Base-by-base conservation (phyloP, 225 moss, liverwort and hornwort genomes). In the Asterella californica region DNA sequence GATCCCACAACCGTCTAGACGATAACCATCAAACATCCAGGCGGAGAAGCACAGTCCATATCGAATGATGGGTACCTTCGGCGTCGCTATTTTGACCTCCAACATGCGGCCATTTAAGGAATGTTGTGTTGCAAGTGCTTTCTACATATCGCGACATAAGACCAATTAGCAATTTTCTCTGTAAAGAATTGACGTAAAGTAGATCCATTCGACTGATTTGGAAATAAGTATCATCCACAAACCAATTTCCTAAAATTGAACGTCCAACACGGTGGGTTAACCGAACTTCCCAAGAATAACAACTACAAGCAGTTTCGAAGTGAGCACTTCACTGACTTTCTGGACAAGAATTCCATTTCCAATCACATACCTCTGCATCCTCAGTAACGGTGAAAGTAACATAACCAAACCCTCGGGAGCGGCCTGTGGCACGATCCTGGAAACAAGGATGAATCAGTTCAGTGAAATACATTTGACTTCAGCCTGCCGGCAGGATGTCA, bases 41-140 rank as follows among this genome's bases (percentile, higher is more conserved):
- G 42, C 3, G 42, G 7, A 42, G 42, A 27, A 25, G 9, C 19
- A 27, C 33, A 2, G 32, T 30, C 57, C 6, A 19, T 57, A 0
- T 19, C 14, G 57, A 57, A 57, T 57, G 22, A 57, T 57, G 2
- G 5, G 19, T 81, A 95, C 95, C 95, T 93, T 95, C 0, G 95
- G 95, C 24, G 95, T 95, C 75, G 95, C 95, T 81, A 95, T 82
- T 87, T 95, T 95, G 81, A 95, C 95, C 82, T 95, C 95, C 86
- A 95, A 79, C 93, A 93, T 93, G 76, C 95, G 88, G 80, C 95
- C 95, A 89, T 93, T 95, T 24, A 95, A 69, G 46, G 91, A 92
- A 80, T 95, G 95, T 78, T 93, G 93, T 0, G 92, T 92, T 73
- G 95, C 88, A 62, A 91, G 93, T 42, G 93, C 91, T 95, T 95